Evolutionary conservation across 2,329 filamentous ascomycete species (phyloP).

Genomic region (Pyrenochaeta sp.): DNA sequence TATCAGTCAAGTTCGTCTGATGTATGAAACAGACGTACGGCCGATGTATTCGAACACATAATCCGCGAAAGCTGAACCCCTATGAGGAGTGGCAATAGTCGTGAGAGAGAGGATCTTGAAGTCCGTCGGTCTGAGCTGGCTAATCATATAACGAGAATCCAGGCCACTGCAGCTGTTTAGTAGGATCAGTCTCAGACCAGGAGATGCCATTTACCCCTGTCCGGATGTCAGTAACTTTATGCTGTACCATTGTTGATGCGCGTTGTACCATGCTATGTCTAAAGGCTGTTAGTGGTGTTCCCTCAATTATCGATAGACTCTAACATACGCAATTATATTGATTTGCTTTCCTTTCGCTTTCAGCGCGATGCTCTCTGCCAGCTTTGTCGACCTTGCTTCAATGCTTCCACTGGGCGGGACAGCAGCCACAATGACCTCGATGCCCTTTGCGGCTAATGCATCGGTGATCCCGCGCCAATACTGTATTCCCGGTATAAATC

Average conservation of each 20-base stretch:
- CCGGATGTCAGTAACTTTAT: conserved; percentile 24
- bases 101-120: conserved; percentile 79
- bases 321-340: conserved; percentile 69
- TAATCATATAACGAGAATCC: conserved; percentile 72
- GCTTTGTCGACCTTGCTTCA: conserved; percentile 63
- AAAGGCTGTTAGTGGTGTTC: conserved; percentile 18
- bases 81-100: conserved; percentile 69
- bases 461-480: conserved; percentile 73
- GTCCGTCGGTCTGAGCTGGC: conserved; percentile 63
- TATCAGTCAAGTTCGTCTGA: conserved; percentile 17
- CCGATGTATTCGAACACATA: conserved; percentile 68
- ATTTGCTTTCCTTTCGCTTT: conserved; percentile 66
- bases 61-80: conserved; percentile 69
- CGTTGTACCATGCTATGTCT: conserved; percentile 63
- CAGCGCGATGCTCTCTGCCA: conserved; percentile 62
- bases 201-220: conserved; percentile 46
- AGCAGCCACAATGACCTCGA: conserved; percentile 68
- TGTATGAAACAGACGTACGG: conserved; percentile 51
- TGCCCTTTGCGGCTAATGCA: conserved; percentile 62
- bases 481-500: conserved; percentile 64
- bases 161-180: conserved; percentile 60
- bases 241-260: not conserved
- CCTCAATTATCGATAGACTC: not conserved
- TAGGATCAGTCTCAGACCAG: not conserved
- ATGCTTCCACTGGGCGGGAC: conserved; percentile 69